Base-by-base conservation (phyloP, 2,329 filamentous ascomycete genomes). In the Claviceps fusiformis region DNA sequence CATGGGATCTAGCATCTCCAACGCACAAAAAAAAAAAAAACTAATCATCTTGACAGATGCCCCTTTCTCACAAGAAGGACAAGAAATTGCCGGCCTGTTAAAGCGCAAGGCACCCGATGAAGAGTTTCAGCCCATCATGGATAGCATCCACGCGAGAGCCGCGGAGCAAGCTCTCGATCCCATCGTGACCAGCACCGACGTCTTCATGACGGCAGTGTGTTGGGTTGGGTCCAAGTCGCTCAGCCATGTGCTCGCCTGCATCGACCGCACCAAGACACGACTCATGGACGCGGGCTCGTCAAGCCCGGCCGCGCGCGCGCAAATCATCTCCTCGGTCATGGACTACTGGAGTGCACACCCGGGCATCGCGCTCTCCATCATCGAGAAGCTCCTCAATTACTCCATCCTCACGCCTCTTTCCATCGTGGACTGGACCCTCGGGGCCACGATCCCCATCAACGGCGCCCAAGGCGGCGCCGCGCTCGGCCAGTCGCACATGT, bases 321-420 rank as follows among this genome's bases (percentile, higher is more conserved):
- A 98, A 70, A 95, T 98, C 64, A 87, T 97, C 62, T 82, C 85
- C 5, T 88, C 88, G 5, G 90, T 97, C 44, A 88, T 96, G 75
- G 78, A 84, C 45, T 98, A 96, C 74, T 98, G 93, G 93, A 80
- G 81, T 50, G 85, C 92, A 37, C 92, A 98, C 64, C 90, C 92
- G 0, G 93, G 93, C 57, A 85, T 95, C 47, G 93, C 90, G 3
- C 82, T 97, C 61, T 88, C 87, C 62, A 95, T 98, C 63, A 80
- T 97, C 56, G 92, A 97, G 75, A 97, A 97, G 71, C 80, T 98
- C 5, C 84, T 98, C 62, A 98, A 97, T 73, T 98, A 96, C 73
- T 91, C 88, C 15, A 95, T 98, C 62, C 78, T 98, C 41, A 90
- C 86, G 9, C 93, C 93, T 0, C 75, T 83, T 56, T 85, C 85